Evolutionary conservation across 2,329 filamentous ascomycete genomes (phyloP).

Genomic region (Exophiala bonariae): DNA sequence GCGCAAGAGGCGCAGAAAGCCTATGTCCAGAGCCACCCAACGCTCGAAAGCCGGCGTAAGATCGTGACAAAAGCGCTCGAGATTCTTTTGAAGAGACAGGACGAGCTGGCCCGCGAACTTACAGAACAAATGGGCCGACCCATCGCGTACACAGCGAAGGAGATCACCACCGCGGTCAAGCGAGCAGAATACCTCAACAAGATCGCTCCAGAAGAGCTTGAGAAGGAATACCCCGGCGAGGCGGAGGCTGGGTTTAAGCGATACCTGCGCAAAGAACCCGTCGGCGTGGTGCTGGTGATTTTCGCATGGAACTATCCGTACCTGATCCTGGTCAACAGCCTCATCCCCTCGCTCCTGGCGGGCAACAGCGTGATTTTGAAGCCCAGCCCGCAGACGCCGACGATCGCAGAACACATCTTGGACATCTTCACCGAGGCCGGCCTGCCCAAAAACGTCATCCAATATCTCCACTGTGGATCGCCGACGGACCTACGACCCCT

Average conservation of each 20-base stretch:
- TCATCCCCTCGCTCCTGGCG: conserved; percentile 85
- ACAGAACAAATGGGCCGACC: conserved; percentile 95
- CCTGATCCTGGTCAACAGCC: conserved; percentile 85
- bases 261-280: conserved; percentile 83
- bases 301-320: conserved; percentile 99
- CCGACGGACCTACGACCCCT: conserved; percentile 74
- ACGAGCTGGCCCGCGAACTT: conserved; percentile 79
- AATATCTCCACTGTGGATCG: conserved; percentile 89
- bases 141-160: conserved; percentile 80
- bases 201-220: conserved; percentile 73
- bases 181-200: conserved; percentile 83
- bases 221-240: conserved; percentile 76
- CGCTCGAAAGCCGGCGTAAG: conserved; percentile 71
- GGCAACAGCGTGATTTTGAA: conserved; percentile 93
- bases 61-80: conserved; percentile 80
- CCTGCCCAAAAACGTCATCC: conserved; percentile 78
- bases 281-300: conserved; percentile 83
- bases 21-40: conserved; percentile 75
- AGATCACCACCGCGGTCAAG: conserved; percentile 81
- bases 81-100: conserved; percentile 67
- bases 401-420: conserved; percentile 80
- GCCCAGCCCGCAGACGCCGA: conserved; percentile 92
- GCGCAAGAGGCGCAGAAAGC: conserved; percentile 74
- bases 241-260: conserved; percentile 84
- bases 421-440: conserved; percentile 77